These are phyloP conservation scores for Nannochloropsis oceanica DNA, from an alignment of 108 stramenopile species.

Conservation along the genomic window DNA sequence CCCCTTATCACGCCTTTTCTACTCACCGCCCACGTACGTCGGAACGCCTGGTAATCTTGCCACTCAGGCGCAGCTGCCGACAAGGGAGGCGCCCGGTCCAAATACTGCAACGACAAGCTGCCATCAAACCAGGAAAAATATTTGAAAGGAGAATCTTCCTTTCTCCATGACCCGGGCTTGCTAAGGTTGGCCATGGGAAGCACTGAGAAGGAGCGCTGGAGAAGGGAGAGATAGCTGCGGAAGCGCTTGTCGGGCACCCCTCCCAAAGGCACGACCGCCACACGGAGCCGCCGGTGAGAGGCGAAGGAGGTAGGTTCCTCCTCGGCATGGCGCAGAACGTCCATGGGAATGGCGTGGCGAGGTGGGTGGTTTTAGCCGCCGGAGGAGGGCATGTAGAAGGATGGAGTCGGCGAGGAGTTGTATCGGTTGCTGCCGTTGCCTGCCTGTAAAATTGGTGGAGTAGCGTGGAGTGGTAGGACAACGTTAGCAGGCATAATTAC, in stretches of 20 bases:
- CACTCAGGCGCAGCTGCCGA: background rate
- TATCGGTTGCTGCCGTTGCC: too few relatives aligned
- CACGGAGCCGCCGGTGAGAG: background rate
- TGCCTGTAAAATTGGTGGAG: too few relatives aligned
- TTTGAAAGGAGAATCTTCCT: background rate
- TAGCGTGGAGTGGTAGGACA: too few relatives aligned
- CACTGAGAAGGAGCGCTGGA: background rate
- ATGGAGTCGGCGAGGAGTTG: too few relatives aligned
- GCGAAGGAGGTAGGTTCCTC: background rate
- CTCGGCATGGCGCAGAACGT: background rate
- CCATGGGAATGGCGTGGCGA: background rate
- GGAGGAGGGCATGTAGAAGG: too few relatives aligned
- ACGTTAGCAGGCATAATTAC: too few relatives aligned
- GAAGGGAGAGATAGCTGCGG: background rate
- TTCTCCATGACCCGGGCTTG: background rate
- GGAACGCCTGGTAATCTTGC: background rate
- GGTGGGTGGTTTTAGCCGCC: background rate
- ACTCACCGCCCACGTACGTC: background rate
- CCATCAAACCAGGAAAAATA: background rate
- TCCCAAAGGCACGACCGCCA: background rate
- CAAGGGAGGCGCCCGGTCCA: background rate
- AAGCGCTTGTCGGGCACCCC: background rate
- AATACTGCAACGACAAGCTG: background rate
- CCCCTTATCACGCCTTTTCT: too few relatives aligned
- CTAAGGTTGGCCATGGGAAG: background rate